Base-by-base conservation (phyloP, 768 basidiomycete species). In the Arthromyces matolae region DNA sequence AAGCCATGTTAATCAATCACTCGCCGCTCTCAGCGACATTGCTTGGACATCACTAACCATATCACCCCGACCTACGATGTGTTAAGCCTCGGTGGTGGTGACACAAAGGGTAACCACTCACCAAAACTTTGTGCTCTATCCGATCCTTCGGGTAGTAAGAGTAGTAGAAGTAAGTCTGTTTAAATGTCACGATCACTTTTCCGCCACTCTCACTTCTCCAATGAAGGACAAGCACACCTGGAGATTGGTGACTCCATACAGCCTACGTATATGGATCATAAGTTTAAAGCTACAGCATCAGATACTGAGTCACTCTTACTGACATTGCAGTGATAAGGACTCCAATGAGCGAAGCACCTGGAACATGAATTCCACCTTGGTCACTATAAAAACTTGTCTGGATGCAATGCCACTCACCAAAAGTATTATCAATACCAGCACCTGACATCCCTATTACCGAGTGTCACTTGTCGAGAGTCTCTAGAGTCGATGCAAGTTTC, bases 211-310 rank as follows among this genome's bases (percentile, higher is more conserved):
- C n/a, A n/a, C n/a, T n/a, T n/a, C n/a, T 2, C 6, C 3, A 25
- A 13, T 25, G 31, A 16, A 16, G 19, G 33, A 2, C 18, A 12
- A 5, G 20, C 23, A 16, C 49, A 67, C 65, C 44, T 70, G 69
- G 20, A 70, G 51, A 35, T 60, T 67, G 23, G 69, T 70, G 36
- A 68, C 51, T n/a, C 69, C 67, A 46, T 68, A 70, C 35, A 70
- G 49, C 51, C 69, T 68, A 33, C n/a, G n/a, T 23, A 5, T 5
- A 27, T n/a, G 20, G 36, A 42, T 38, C 47, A 51, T 27, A 28
- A 25, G n/a, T n/a, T n/a, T n/a, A n/a, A n/a, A n/a, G n/a, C n/a
- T n/a, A n/a, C n/a, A n/a, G n/a, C n/a, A n/a, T n/a, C n/a, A n/a
- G n/a, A 12, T 22, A 34, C 18, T 47, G 14, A 41, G 28, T 34